These are phyloP conservation scores for Jaltomata sinuosa DNA, from an alignment of 257 asterid species.

Conservation along the genomic window DNA sequence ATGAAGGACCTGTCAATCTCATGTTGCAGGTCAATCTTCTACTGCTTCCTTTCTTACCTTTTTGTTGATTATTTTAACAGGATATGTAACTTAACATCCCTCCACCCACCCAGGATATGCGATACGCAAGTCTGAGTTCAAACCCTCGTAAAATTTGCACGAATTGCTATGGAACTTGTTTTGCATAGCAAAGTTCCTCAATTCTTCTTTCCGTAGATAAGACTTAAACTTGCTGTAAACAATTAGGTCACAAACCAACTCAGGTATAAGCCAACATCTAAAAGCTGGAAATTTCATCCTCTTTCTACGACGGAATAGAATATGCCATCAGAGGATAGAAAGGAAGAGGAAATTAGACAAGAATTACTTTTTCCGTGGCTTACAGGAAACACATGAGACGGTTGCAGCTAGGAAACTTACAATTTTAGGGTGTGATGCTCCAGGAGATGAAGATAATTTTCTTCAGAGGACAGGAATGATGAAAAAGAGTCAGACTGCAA, in stretches of 20 bases:
- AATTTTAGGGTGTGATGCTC: neutral
- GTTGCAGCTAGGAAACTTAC: neutral
- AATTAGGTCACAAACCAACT: neutral
- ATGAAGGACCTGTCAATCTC: conserved; percentile 96
- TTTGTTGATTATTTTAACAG: neutral
- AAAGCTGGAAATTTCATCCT: neutral
- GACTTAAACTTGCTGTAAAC: neutral
- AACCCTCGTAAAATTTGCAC: neutral
- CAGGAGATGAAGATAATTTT: neutral
- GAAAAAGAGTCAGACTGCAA: neutral
- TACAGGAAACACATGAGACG: neutral
- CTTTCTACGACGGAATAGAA: neutral
- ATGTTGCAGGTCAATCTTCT: conserved; percentile 76
- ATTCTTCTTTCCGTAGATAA: neutral
- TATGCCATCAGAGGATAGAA: neutral
- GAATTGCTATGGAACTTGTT: neutral
- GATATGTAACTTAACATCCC: neutral
- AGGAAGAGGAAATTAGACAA: neutral
- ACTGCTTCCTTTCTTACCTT: neutral
- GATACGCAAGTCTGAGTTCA: neutral
- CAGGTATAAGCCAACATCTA: neutral
- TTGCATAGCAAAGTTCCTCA: neutral
- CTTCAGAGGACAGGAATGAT: neutral
- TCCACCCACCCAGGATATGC: neutral
- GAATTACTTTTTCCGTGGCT: neutral